Evolutionary conservation across 1,139 yeast genomes (phyloP).

Genomic region (Candida sp.): DNA sequence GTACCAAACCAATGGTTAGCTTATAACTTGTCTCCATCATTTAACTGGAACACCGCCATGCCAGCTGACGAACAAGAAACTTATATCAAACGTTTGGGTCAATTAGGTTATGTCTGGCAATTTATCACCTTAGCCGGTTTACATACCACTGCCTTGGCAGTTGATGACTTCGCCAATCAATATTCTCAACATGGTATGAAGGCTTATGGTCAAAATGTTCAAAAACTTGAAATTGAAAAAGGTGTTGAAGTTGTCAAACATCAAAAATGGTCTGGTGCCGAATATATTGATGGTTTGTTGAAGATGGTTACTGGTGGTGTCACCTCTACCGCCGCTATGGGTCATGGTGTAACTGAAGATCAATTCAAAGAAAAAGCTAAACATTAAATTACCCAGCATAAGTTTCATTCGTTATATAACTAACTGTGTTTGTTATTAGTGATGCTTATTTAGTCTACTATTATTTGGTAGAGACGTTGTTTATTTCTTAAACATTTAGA

Average conservation of each 20-base stretch:
- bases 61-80: slow-evolving; percentile 83
- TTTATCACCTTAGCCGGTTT: slow-evolving; percentile 97
- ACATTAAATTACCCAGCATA: slow-evolving; percentile 9
- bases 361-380: slow-evolving; percentile 62
- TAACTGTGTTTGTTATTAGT: slow-evolving; percentile 3
- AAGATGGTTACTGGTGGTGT: slow-evolving; percentile 95
- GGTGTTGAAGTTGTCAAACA: slow-evolving; percentile 97
- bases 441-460: neutral
- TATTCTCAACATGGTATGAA: slow-evolving; percentile 88
- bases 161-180: slow-evolving; percentile 78
- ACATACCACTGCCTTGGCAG: slow-evolving; percentile 93
- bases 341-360: slow-evolving; percentile 97
- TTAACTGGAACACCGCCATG: slow-evolving; percentile 98
- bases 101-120: slow-evolving; percentile 97
- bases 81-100: slow-evolving; percentile 81
- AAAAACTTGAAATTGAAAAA: slow-evolving; percentile 81
- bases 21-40: slow-evolving; percentile 93
- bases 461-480: slow-evolving; percentile 1
- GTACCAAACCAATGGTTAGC: slow-evolving; percentile 95
- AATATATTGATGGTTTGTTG: slow-evolving; percentile 87
- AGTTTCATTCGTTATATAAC: neutral
- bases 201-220: slow-evolving; percentile 88
- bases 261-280: slow-evolving; percentile 99
- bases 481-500: slow-evolving; percentile 1
- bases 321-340: slow-evolving; percentile 97